phyloP scores from a whole-genome alignment of 2,329 filamentous ascomycete genomes.

The Scedosporium dehoogii region DNA sequence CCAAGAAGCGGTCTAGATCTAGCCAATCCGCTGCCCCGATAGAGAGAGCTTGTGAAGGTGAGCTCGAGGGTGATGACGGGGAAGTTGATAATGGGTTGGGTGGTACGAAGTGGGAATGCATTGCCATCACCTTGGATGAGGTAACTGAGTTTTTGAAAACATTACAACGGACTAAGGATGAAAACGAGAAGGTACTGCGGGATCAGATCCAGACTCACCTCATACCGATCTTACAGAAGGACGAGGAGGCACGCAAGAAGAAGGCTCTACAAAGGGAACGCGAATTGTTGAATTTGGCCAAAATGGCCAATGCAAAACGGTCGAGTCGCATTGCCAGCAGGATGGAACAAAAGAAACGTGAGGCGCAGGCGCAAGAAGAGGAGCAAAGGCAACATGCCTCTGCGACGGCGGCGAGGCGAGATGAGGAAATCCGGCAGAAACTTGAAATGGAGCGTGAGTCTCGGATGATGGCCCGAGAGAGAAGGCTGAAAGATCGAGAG shows the following conservation, averaged over 20 bases:
- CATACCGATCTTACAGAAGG: slow-evolving; percentile 73
- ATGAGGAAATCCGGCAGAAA: slow-evolving; percentile 49
- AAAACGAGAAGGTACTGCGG: slow-evolving; percentile 73
- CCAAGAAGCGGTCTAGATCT: neutral
- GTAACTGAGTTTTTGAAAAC: slow-evolving; percentile 61
- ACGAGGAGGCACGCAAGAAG: slow-evolving; percentile 63
- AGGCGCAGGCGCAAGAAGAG: slow-evolving; percentile 62
- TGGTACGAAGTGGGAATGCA: slow-evolving; percentile 79
- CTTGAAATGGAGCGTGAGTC: slow-evolving; percentile 66
- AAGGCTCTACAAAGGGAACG: slow-evolving; percentile 60
- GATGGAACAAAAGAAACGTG: slow-evolving; percentile 64
- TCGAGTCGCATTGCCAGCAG: slow-evolving; percentile 83
- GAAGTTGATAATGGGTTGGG: slow-evolving; percentile 42
- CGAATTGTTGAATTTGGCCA: slow-evolving; percentile 71
- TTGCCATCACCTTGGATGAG: slow-evolving; percentile 73
- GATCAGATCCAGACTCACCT: slow-evolving; percentile 67
- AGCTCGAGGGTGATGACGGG: slow-evolving; percentile 17
- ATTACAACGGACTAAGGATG: slow-evolving; percentile 67
- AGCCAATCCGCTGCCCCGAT: neutral
- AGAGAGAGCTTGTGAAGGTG: neutral
- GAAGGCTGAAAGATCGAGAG: slow-evolving; percentile 78
- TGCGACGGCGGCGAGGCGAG: slow-evolving; percentile 54
- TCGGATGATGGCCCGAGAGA: slow-evolving; percentile 73
- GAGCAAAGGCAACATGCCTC: slow-evolving; percentile 56
- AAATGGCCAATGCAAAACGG: slow-evolving; percentile 86